These are phyloP conservation scores for Lentinula sp. DNA, from an alignment of 768 basidiomycete genomes.

Conservation along the genomic window DNA sequence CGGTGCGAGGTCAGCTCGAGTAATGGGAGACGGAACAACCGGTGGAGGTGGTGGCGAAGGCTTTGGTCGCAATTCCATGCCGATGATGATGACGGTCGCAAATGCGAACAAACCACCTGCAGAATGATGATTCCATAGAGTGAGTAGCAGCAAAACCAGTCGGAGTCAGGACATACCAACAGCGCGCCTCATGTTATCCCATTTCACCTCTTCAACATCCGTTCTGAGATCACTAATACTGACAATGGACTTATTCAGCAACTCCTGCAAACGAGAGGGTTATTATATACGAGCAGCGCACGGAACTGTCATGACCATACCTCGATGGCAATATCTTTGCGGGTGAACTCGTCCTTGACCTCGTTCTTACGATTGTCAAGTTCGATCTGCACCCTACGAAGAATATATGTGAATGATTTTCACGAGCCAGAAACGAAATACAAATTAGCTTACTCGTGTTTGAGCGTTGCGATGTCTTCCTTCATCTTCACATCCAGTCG, in stretches of 20 bases:
- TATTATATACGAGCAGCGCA: neutral
- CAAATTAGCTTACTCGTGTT: slow-evolving; percentile 73
- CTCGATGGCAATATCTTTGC: slow-evolving; percentile 80
- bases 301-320: slow-evolving; percentile 28
- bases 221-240: slow-evolving; percentile 73
- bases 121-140: neutral
- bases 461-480: slow-evolving; percentile 81
- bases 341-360: slow-evolving; percentile 75
- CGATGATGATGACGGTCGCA: slow-evolving; percentile 59
- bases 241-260: slow-evolving; percentile 71
- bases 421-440: neutral
- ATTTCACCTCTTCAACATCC: slow-evolving; percentile 78
- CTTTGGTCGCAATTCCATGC: slow-evolving; percentile 61
- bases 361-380: slow-evolving; percentile 92
- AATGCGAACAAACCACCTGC: slow-evolving; percentile 61
- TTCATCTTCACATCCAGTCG: slow-evolving; percentile 85
- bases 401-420: slow-evolving; percentile 4
- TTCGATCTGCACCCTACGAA: slow-evolving; percentile 89
- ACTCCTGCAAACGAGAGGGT: slow-evolving; percentile 38
- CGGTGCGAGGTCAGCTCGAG: slow-evolving; percentile 7
- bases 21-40: slow-evolving; percentile 19
- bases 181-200: slow-evolving; percentile 84
- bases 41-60: slow-evolving; percentile 22
- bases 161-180: slow-evolving; percentile 48
- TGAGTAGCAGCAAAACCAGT: neutral